Conservation (phyloP, 352 stramenopile species). For the Halophytophthora polymorphica region DNA sequence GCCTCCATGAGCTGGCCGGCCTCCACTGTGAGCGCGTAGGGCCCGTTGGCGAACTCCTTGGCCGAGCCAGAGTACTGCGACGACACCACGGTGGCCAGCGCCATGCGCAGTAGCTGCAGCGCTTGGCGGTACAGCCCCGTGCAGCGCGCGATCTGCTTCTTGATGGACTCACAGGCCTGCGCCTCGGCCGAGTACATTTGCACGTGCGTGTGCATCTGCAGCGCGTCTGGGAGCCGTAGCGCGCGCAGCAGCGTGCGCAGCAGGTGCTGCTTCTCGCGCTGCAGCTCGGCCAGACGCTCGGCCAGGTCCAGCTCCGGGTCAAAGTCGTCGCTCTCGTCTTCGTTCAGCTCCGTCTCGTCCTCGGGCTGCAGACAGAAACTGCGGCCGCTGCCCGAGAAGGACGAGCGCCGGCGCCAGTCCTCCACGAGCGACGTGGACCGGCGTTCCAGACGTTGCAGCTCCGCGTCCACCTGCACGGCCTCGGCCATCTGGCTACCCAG, state of each 20-base stretch:
- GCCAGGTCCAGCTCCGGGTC: slow-evolving; percentile 26
- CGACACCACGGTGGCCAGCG: slow-evolving; percentile 59
- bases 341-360: slow-evolving; percentile 16
- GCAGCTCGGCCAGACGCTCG: slow-evolving; percentile 41
- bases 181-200: slow-evolving; percentile 71
- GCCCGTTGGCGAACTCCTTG: slow-evolving; percentile 67
- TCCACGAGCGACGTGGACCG: slow-evolving; percentile 47
- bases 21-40: slow-evolving; percentile 66
- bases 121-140: slow-evolving; percentile 56
- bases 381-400: slow-evolving; percentile 19
- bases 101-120: slow-evolving; percentile 61
- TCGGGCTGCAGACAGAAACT: slow-evolving; percentile 16
- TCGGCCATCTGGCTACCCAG: slow-evolving; percentile 56
- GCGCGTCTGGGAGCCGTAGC: slow-evolving; percentile 44
- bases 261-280: slow-evolving; percentile 60
- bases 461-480: slow-evolving; percentile 41
- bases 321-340: slow-evolving; percentile 19
- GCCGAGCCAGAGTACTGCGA: slow-evolving; percentile 61
- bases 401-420: slow-evolving; percentile 40
- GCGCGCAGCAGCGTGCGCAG: slow-evolving; percentile 42
- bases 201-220: slow-evolving; percentile 71
- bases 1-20: slow-evolving; percentile 64
- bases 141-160: slow-evolving; percentile 64
- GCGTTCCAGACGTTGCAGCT: slow-evolving; percentile 56
- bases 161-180: slow-evolving; percentile 63